phyloP scores from a whole-genome alignment of 257 asterid genomes.

The Voacanga thouarsii region DNA sequence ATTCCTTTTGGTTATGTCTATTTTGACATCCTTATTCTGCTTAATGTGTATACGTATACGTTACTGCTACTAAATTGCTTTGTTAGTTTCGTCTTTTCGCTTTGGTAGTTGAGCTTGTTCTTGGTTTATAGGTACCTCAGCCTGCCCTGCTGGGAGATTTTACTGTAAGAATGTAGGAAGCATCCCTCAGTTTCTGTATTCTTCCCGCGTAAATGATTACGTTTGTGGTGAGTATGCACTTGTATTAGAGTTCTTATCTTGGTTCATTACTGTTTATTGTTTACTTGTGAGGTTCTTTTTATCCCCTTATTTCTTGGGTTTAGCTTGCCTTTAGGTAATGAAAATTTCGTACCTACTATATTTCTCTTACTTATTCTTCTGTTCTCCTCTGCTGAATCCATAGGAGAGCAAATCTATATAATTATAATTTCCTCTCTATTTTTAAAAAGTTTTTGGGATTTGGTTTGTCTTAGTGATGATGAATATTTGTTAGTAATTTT shows the following conservation, averaged over 20 bases:
- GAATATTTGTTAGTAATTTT: neutral
- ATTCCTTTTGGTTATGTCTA: neutral
- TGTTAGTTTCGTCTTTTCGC: neutral
- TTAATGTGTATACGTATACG: neutral
- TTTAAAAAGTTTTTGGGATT: neutral
- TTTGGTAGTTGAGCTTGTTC: conserved; percentile 11
- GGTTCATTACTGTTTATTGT: neutral
- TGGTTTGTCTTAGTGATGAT: neutral
- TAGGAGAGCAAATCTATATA: neutral
- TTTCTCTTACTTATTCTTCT: neutral
- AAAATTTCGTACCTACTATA: neutral
- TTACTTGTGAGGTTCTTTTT: neutral
- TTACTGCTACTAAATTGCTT: neutral
- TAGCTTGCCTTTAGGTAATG: neutral
- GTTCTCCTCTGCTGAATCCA: neutral
- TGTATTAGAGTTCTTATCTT: neutral
- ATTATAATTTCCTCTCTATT: neutral
- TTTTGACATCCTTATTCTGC: neutral
- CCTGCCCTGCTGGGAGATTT: conserved; percentile 85
- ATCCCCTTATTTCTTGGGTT: neutral
- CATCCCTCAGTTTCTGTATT: conserved; percentile 70
- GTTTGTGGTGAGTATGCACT: conserved; percentile 61
- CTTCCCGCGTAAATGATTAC: conserved; percentile 81
- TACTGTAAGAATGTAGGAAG: conserved; percentile 90
- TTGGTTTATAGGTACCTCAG: conserved; percentile 70